These are phyloP conservation scores for Carex pumila DNA, from an alignment of 176 grass and related monocot genomes.

Conservation along the genomic window DNA sequence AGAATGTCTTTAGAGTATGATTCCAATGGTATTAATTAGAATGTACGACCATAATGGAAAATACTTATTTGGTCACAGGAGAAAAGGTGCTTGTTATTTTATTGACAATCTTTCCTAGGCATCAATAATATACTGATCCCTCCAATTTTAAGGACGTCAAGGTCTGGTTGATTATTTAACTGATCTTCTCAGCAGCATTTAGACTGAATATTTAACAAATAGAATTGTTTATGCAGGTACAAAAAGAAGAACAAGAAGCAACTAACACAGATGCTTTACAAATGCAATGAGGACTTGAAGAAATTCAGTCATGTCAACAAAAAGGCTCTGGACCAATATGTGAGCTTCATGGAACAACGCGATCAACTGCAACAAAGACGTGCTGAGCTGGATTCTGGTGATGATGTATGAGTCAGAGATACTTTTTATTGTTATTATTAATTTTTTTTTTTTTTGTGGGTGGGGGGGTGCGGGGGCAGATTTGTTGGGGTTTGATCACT, in stretches of 20 bases:
- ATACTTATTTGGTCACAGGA: not conserved
- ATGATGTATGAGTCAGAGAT: slow-evolving; percentile 34
- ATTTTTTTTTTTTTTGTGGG: no score
- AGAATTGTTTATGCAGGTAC: slow-evolving; percentile 37
- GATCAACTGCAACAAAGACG: slow-evolving; percentile 84
- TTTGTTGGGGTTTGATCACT: slow-evolving; percentile 21
- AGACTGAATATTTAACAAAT: not conserved
- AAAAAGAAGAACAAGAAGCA: slow-evolving; percentile 96
- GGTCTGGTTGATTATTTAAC: not conserved
- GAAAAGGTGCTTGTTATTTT: not conserved
- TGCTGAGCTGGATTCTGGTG: slow-evolving; percentile 89
- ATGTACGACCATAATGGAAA: not conserved
- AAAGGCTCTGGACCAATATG: slow-evolving; percentile 98
- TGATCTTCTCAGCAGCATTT: no score
- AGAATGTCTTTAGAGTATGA: no score
- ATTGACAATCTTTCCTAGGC: not conserved
- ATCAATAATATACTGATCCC: not conserved
- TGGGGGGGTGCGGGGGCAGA: not conserved
- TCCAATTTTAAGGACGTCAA: not conserved
- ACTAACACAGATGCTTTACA: slow-evolving; percentile 85
- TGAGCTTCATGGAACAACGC: slow-evolving; percentile 96
- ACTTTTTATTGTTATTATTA: not conserved
- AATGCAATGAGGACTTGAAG: slow-evolving; percentile 79
- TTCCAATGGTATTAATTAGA: not conserved
- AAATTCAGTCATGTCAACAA: slow-evolving; percentile 98